Evolutionary conservation across 2,329 filamentous ascomycete species (phyloP), one percentile per base, ranked within the genome.

Genomic region (Geosmithia flava): DNA sequence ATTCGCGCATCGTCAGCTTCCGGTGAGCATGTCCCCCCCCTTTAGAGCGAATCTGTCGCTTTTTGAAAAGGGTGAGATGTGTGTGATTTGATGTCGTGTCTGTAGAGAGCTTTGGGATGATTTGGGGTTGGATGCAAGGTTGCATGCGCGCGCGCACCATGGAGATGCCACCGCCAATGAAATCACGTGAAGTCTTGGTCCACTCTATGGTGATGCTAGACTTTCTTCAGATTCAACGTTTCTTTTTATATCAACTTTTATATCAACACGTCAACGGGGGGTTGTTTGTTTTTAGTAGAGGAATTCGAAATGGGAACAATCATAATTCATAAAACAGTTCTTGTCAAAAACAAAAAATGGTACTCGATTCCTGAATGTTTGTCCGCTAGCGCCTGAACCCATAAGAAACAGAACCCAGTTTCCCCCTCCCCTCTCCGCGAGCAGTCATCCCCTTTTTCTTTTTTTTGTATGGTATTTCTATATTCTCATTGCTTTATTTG

Each of bases 1-100:
- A 96, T 69, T 90, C 85, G 70, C 93, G 82, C 90, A 96, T 96
- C 48, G 20, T 69, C 59, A 45, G 10, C 44, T 46, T n/a, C 17
- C 41, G 44, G 30, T 44, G 40, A 29, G 27, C 48, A 49, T 49
- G 44, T 42, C 48, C 29, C 20, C 30, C 39, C 13, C 33, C 23
- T 27, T 8, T 27, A 8, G 23, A 27, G 45, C 45, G 45, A 47
- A 33, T 23, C 20, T 20, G 10, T 33, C 45, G 40, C 23, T 30
- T 45, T 29, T 39, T 11, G 47, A 41, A 30, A 27, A 23, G 20
- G 20, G 7, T 44, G 42, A 11, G 33, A 11, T 37, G 33, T 37
- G 3, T 11, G 11, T 13, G 33, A 16, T 16, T 13, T 13, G 15
- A 16, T 37, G 33, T 37, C 11, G 11, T 11, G 33, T 16, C 11